Evolutionary conservation across 805 yeast genomes (phyloP), one percentile per base, ranked within the genome.

Genomic region (Teunomyces tritomae): DNA sequence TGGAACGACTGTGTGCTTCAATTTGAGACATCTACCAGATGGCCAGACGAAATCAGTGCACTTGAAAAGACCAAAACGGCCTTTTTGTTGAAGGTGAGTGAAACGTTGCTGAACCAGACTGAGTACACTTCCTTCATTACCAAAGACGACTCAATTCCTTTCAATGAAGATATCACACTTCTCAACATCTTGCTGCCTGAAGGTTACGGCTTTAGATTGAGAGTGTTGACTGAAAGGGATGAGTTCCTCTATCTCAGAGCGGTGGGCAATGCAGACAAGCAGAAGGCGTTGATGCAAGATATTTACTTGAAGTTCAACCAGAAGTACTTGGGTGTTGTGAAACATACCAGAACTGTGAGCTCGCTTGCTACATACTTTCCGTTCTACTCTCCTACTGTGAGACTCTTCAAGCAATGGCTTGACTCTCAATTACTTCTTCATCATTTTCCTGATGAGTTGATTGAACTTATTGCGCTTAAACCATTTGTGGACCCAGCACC

Each of bases 1-100:
- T 82, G 89, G 73, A 88, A 86, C 57, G 91, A 87, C 39, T 83
- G 85, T 11, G 76, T 94, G 8, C 63, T 94, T 32, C 96, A 91
- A 65, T 89, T 94, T 64, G 99, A 94, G 68, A 74, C 87, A 3
- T 88, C 96, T 2, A 77, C 80, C n/a, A 83, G 83, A 63, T 94
- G 99, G 99, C 99, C 99, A 2, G 96, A 88, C 65, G 97, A 94
- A 63, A 63, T 89, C 5, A 69, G 76, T 34, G 90, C 97, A 2
- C 69, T 90, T 46, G 98, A 94, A 64, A 84, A 86, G 58, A 86
- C 96, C 11, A 94, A 94, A 61, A 81, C 95, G 28, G 98, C 98
- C 6, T 89, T 94, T 56, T 70, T 92, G 57, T 63, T 94, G 46
- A 86, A 86, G 56, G 79, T 91, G 17, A 55, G 65, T 50, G 79